Conservation (phyloP, 768 basidiomycete species). For the Naganishia vaughanmartiniae region DNA sequence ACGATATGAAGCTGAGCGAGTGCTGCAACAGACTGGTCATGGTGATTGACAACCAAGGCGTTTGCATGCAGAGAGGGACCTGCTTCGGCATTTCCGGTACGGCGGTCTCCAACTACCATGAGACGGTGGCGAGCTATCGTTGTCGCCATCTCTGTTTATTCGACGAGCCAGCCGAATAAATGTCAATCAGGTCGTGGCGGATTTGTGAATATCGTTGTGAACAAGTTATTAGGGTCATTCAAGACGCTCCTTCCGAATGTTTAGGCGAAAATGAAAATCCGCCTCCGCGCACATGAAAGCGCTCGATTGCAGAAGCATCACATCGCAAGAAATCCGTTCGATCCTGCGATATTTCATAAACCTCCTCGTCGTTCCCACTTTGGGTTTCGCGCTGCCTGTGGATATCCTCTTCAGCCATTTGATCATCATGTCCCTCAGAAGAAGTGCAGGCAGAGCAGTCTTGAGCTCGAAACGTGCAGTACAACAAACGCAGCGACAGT, state of each 20-base stretch:
- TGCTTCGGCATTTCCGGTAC: slow-evolving; percentile 8
- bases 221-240: neutral
- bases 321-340: too few relatives aligned
- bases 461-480: too few relatives aligned
- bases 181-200: neutral
- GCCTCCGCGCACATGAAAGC: slow-evolving; percentile 20
- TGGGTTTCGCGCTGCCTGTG: too few relatives aligned
- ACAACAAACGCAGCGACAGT: neutral
- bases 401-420: neutral
- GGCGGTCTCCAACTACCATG: neutral
- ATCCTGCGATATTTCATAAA: too few relatives aligned
- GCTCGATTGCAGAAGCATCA: too few relatives aligned
- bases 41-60: slow-evolving; percentile 1
- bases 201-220: neutral
- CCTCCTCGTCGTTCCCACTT: too few relatives aligned
- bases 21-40: neutral
- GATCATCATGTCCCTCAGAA: neutral
- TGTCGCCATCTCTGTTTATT: neutral
- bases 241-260: neutral
- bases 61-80: slow-evolving; percentile 11
- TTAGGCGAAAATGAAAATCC: slow-evolving; percentile 6
- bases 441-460: neutral
- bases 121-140: neutral
- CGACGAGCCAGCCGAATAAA: neutral
- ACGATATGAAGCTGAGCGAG: neutral